Evolutionary conservation across 257 asterid species (phyloP).

Genomic region (Solanum medicagineum): DNA sequence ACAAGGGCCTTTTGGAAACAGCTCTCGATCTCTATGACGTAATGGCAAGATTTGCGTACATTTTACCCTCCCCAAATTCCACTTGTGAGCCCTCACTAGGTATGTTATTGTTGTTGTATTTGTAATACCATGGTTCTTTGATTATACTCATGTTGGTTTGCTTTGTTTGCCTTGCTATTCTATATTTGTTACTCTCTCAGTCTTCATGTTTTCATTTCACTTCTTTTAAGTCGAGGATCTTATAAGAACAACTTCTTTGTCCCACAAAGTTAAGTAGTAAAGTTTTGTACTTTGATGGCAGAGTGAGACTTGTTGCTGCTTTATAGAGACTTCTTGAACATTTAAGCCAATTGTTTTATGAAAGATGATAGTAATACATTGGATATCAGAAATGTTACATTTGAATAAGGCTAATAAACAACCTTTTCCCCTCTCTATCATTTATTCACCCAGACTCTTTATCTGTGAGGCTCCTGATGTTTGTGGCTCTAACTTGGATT

Average conservation of each 20-base stretch:
- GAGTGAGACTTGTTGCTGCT: neutral
- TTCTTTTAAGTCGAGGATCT: neutral
- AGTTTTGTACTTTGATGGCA: neutral
- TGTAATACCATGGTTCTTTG: neutral
- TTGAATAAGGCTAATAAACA: neutral
- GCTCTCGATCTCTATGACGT: too few relatives aligned
- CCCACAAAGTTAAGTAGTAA: neutral
- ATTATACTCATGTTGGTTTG: neutral
- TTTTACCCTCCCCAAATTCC: too few relatives aligned
- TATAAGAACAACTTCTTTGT: accelerated
- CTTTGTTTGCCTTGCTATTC: neutral
- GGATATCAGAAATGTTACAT: neutral
- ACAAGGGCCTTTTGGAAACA: too few relatives aligned
- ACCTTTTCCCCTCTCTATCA: neutral
- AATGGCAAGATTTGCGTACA: too few relatives aligned
- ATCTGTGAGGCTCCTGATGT: neutral
- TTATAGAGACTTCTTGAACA: neutral
- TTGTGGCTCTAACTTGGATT: neutral
- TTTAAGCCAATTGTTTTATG: neutral
- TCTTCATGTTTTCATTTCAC: neutral
- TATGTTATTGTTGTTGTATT: too few relatives aligned
- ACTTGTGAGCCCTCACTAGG: too few relatives aligned
- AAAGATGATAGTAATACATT: neutral
- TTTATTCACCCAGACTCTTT: neutral
- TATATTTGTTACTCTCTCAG: neutral